Evolutionary conservation across 148 eudicot species (phyloP).

Genomic region (Rhododendron mucronatum): DNA sequence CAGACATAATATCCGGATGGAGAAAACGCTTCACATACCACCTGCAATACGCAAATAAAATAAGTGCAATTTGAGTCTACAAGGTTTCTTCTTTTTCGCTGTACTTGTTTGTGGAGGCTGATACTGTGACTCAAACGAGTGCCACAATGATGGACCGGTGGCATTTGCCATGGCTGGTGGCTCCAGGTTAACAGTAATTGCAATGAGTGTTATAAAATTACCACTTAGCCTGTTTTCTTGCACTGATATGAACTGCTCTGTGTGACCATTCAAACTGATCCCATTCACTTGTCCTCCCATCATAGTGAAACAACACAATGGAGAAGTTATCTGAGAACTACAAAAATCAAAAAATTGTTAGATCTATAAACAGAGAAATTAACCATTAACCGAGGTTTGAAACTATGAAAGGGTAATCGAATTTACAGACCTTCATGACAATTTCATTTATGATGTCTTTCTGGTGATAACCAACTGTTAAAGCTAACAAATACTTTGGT

Average conservation of each 20-base stretch:
- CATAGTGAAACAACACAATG: constrained; percentile 28
- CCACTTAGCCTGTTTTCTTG: constrained; percentile 29
- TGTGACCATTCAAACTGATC: constrained; percentile 35
- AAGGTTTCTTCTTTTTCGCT: background rate
- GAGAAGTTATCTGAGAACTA: constrained; percentile 28
- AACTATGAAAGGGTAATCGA: background rate
- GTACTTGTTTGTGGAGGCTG: background rate
- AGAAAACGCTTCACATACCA: constrained; percentile 24
- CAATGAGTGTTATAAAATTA: background rate
- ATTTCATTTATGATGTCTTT: constrained; percentile 1
- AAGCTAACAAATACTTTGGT: constrained; percentile 17
- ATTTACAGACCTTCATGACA: constrained; percentile 10
- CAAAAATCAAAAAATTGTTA: background rate
- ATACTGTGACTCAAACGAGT: background rate
- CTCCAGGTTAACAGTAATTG: background rate
- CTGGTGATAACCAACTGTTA: constrained; percentile 12
- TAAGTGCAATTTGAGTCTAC: background rate
- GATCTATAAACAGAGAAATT: background rate
- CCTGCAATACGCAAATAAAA: constrained; percentile 1
- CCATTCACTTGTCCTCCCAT: constrained; percentile 31
- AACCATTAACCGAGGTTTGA: background rate
- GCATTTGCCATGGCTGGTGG: background rate
- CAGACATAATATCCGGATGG: background rate
- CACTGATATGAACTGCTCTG: constrained; percentile 27
- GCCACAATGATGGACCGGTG: background rate